phyloP scores from a whole-genome alignment of 352 stramenopile species.

The Pythium coloratum region DNA sequence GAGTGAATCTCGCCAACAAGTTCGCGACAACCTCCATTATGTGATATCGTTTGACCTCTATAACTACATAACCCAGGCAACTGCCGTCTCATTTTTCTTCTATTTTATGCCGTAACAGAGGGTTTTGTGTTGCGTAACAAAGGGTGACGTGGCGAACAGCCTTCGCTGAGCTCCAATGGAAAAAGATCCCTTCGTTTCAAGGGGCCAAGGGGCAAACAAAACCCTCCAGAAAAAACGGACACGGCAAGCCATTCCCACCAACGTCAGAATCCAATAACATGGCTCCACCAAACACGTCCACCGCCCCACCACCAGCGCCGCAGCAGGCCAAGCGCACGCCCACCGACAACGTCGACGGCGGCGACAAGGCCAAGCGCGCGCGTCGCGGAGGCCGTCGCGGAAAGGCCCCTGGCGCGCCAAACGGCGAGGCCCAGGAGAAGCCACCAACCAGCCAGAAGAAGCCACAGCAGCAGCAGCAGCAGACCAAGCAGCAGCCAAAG shows the following conservation, averaged over 20 bases:
- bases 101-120: slow-evolving; percentile 12
- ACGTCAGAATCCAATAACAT: slow-evolving; percentile 10
- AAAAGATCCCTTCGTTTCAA: slow-evolving; percentile 11
- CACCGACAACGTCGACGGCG: slow-evolving; percentile 31
- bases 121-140: slow-evolving; percentile 9
- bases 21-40: neutral
- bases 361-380: slow-evolving; percentile 48
- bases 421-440: slow-evolving; percentile 9
- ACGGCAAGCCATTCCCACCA: slow-evolving; percentile 1
- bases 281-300: slow-evolving; percentile 8
- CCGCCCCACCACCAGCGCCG: slow-evolving; percentile 20
- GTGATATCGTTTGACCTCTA: neutral
- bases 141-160: slow-evolving; percentile 26
- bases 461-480: slow-evolving; percentile 8
- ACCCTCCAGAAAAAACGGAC: slow-evolving; percentile 19
- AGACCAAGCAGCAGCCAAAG: slow-evolving; percentile 7
- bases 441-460: slow-evolving; percentile 14
- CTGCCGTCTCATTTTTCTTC: neutral
- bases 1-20: neutral
- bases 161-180: slow-evolving; percentile 13
- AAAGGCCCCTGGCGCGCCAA: slow-evolving; percentile 13
- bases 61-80: neutral
- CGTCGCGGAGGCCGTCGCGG: slow-evolving; percentile 48
- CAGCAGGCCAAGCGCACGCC: slow-evolving; percentile 38
- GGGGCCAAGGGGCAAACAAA: neutral